A percentile compares a stretch with the other conserved stretches of the same genome.
Conservation (phyloP, 1,284 basidiomycete genomes). For the Trichosporon sp. region DNA sequence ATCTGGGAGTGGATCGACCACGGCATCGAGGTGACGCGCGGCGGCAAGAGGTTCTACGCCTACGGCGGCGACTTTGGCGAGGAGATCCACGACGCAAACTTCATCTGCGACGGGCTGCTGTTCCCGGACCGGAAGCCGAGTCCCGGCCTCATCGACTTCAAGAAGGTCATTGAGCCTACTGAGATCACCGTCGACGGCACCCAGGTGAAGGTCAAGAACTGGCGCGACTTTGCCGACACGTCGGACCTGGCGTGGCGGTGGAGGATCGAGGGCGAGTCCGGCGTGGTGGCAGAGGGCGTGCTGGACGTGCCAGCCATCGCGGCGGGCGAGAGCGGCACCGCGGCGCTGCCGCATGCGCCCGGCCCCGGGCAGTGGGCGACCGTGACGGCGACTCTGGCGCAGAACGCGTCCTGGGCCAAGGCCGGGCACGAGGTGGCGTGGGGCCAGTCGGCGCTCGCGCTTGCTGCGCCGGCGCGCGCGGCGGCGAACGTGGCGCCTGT, state of each 20-base stretch:
- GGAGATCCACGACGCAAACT: conserved; percentile 28
- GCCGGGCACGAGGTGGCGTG: conserved; percentile 24
- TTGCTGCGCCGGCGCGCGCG: background rate
- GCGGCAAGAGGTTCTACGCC: conserved; percentile 18
- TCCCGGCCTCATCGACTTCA: conserved; percentile 23
- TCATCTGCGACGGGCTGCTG: conserved; percentile 26
- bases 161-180: conserved; percentile 23
- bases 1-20: conserved; percentile 37
- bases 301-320: conserved; percentile 8
- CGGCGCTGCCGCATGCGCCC: conserved; percentile 5
- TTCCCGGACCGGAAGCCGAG: conserved; percentile 27
- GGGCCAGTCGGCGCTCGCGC: conserved; percentile 12
- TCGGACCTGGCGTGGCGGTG: conserved; percentile 19
- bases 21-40: conserved; percentile 15
- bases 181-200: background rate
- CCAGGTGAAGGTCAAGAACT: conserved; percentile 7
- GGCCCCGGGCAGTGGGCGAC: conserved; percentile 7
- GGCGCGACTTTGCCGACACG: conserved; percentile 19
- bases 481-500: background rate
- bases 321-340: background rate
- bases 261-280: conserved; percentile 17
- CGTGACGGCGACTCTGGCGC: conserved; percentile 9
- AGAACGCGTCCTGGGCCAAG: conserved; percentile 15
- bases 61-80: conserved; percentile 35
- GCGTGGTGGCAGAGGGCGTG: conserved; percentile 7